Conservation (phyloP, 2,329 filamentous ascomycete genomes). For the Sordariomycetes sp. region DNA sequence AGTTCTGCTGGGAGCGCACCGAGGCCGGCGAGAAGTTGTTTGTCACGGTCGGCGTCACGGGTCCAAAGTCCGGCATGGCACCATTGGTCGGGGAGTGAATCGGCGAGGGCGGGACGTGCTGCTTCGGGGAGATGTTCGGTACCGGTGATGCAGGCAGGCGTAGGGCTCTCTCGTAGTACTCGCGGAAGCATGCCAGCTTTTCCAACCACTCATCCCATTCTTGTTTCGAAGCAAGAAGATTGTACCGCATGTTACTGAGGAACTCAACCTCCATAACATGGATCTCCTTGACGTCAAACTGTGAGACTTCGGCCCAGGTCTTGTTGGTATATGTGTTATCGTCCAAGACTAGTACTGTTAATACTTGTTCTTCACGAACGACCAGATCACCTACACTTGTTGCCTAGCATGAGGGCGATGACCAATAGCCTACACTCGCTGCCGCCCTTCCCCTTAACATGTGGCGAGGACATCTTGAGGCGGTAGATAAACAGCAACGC, state of each 20-base stretch:
- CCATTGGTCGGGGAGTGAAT: slow-evolving; percentile 37
- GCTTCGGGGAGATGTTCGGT: slow-evolving; percentile 29
- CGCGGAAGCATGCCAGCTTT: slow-evolving; percentile 72
- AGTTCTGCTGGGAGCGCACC: slow-evolving; percentile 21
- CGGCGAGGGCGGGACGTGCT: slow-evolving; percentile 32
- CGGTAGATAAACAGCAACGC: slow-evolving; percentile 90
- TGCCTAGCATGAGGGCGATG: slow-evolving; percentile 93
- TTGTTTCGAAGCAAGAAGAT: slow-evolving; percentile 73
- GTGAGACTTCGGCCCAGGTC: slow-evolving; percentile 97
- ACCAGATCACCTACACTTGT: slow-evolving; percentile 63
- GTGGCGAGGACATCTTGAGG: slow-evolving; percentile 81
- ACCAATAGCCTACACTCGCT: slow-evolving; percentile 92
- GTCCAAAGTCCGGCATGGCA: slow-evolving; percentile 19
- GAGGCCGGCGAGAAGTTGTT: slow-evolving; percentile 31
- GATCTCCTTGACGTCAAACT: slow-evolving; percentile 87
- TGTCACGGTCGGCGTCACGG: slow-evolving; percentile 20
- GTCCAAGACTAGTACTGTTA: slow-evolving; percentile 58
- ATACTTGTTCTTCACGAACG: background rate
- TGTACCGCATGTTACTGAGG: slow-evolving; percentile 95
- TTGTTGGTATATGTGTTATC: slow-evolving; percentile 99
- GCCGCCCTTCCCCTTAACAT: slow-evolving; percentile 81
- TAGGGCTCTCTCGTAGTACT: slow-evolving; percentile 69
- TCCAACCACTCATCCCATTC: slow-evolving; percentile 85
- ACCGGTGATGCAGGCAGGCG: slow-evolving; percentile 30
- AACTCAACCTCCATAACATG: slow-evolving; percentile 99